Conservation (phyloP, 768 basidiomycete genomes). For the Mycena alexandri region DNA sequence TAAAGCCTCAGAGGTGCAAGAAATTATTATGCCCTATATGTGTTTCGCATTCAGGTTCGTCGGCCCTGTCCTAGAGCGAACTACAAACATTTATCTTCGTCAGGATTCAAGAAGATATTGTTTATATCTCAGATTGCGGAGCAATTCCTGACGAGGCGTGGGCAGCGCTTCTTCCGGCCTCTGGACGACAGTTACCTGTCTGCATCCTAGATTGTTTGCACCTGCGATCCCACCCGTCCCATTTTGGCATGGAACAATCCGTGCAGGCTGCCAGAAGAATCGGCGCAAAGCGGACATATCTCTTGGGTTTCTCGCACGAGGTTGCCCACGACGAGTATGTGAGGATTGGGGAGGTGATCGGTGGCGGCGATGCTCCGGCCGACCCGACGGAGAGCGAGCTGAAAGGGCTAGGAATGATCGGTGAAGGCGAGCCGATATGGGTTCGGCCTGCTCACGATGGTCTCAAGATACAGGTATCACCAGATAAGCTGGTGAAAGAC, state of each 20-base stretch:
- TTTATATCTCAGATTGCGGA: slow-evolving; percentile 89
- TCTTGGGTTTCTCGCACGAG: slow-evolving; percentile 84
- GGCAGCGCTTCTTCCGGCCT: slow-evolving; percentile 55
- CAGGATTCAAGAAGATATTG: slow-evolving; percentile 71
- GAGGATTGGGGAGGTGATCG: slow-evolving; percentile 68
- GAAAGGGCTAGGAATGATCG: slow-evolving; percentile 60
- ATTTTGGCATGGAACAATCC: slow-evolving; percentile 80
- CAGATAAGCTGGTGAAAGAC: slow-evolving; percentile 60
- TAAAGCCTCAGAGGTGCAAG: slow-evolving; percentile 29
- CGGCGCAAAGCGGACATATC: slow-evolving; percentile 72
- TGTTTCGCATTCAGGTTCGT: slow-evolving; percentile 70
- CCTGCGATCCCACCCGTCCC: slow-evolving; percentile 77
- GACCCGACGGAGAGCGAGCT: slow-evolving; percentile 51
- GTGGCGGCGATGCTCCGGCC: slow-evolving; percentile 44
- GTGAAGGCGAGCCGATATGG: slow-evolving; percentile 65
- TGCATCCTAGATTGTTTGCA: slow-evolving; percentile 85
- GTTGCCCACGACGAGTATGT: slow-evolving; percentile 83
- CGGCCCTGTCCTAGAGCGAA: not conserved
- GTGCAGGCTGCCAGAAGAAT: slow-evolving; percentile 68
- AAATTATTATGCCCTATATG: slow-evolving; percentile 66
- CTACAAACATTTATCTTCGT: slow-evolving; percentile 73
- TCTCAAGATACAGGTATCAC: slow-evolving; percentile 64
- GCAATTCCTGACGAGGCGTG: slow-evolving; percentile 82
- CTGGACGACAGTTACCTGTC: slow-evolving; percentile 57
- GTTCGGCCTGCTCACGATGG: slow-evolving; percentile 84